Evolutionary conservation across 306 rosid genomes (phyloP), one percentile per base, ranked within the genome.

Genomic region (Morella rubra): DNA sequence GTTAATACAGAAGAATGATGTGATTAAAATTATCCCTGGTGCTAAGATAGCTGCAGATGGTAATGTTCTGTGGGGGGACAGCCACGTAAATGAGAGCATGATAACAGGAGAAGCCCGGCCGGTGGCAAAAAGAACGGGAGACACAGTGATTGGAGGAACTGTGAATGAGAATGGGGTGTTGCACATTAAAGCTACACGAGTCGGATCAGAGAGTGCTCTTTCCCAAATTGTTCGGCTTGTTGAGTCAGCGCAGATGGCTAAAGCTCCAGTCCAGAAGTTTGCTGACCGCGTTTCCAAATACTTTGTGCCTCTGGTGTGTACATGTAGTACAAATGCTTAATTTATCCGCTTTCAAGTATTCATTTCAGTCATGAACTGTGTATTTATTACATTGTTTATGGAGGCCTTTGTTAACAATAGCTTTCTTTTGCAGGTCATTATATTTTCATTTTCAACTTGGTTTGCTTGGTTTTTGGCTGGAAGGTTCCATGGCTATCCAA

Each of bases 211-310:
- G 73, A 91, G 87, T 83, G 91, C 96, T 2, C 91, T 93, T 32
- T 87, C 91, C 0, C 98, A 93, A 84, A 93, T 93, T 76, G 95
- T 93, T 73, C 74, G 93, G 61, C 98, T 93, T 45, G 98, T 93
- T 45, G 96, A 93, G 74, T 85, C 98, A 44, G 96, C 96, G 1
- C 98, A 93, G 68, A 86, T 93, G 98, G 98, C 93, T 41, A 93
- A 93, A 78, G 98, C 98, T 82, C 96, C 98, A 4, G 92, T 93
- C 0, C 98, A 93, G 77, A 93, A 91, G 76, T 75, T 88, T 69
- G 98, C 98, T 0, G 98, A 93, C 69, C 86, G 73, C 41, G 91
- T 93, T 77, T 93, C 96, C 53, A 91, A 88, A 69, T 93, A 87
- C 80, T 91, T 93, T 75, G 98, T 93, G 77, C 98, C 98, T 32